These are phyloP conservation scores for Termitomyces sp. DNA, from an alignment of 768 basidiomycete genomes.

Conservation along the genomic window DNA sequence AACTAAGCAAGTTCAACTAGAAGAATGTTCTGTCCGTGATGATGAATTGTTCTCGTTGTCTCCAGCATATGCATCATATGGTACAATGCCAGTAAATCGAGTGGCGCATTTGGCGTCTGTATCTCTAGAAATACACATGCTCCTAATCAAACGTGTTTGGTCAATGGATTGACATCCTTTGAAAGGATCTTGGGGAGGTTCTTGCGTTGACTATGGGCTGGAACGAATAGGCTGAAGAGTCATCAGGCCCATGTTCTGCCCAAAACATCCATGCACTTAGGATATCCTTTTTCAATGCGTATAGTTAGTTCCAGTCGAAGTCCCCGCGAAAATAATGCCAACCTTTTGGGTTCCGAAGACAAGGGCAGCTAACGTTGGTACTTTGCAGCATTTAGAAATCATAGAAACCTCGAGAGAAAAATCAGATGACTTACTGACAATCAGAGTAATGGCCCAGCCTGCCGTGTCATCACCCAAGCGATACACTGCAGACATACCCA, in stretches of 20 bases:
- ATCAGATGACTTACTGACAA: slow-evolving; percentile 1
- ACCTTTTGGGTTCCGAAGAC: background rate
- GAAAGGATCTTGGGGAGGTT: background rate
- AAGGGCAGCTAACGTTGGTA: background rate
- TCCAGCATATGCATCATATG: background rate
- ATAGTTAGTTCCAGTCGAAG: background rate
- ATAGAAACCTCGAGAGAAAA: too few relatives aligned
- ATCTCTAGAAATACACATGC: background rate
- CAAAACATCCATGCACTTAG: background rate
- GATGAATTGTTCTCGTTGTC: background rate
- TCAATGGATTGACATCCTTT: background rate
- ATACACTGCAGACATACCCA: background rate
- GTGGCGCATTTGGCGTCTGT: background rate
- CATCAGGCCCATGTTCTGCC: background rate
- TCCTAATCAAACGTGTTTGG: too few relatives aligned
- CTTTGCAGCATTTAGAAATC: background rate
- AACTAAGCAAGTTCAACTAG: background rate
- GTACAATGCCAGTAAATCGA: background rate
- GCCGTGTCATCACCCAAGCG: background rate
- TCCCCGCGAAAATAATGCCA: too few relatives aligned
- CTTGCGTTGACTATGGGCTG: background rate
- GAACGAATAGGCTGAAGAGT: background rate
- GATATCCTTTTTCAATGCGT: background rate
- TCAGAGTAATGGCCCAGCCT: slow-evolving; percentile 10
- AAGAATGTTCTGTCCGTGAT: background rate